These are phyloP conservation scores for Arthrinium puccinioides DNA, from an alignment of 2,329 filamentous ascomycete species.

Conservation along the genomic window DNA sequence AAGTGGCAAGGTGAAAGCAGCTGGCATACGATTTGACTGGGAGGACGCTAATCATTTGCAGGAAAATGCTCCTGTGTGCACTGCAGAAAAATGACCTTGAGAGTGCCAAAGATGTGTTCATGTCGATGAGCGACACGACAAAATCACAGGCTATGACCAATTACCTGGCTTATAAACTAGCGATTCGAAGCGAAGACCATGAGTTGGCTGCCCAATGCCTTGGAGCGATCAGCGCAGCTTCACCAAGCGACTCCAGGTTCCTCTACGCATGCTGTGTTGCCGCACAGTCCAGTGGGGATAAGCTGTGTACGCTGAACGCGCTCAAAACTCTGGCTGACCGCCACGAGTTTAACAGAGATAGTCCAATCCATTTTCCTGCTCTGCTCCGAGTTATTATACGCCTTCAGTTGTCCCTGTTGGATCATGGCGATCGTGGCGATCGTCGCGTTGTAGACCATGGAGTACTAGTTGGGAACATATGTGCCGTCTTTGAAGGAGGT, in stretches of 20 bases:
- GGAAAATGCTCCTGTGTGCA: constrained; percentile 67
- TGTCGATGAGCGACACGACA: constrained; percentile 49
- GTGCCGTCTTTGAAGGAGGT: constrained; percentile 41
- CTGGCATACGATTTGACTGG: not conserved
- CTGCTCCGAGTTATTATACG: constrained; percentile 56
- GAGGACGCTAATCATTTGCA: constrained; percentile 26
- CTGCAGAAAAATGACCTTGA: constrained; percentile 50
- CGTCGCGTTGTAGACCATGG: constrained; percentile 6
- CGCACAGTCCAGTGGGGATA: constrained; percentile 60
- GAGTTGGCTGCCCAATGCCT: constrained; percentile 59
- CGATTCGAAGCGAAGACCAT: constrained; percentile 50
- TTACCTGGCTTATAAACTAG: constrained; percentile 70
- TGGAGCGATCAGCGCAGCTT: constrained; percentile 45
- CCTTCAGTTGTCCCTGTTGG: constrained; percentile 35
- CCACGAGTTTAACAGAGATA: constrained; percentile 37
- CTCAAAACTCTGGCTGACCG: constrained; percentile 54
- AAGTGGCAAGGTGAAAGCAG: constrained; percentile 52
- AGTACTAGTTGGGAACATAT: constrained; percentile 40
- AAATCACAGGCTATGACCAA: constrained; percentile 58
- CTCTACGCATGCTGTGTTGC: constrained; percentile 78
- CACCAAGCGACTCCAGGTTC: constrained; percentile 49
- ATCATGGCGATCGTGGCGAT: constrained; percentile 16
- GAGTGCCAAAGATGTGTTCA: constrained; percentile 47
- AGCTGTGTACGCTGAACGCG: constrained; percentile 48
- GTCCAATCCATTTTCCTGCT: constrained; percentile 51